Conservation (phyloP, 768 basidiomycete species). For the Pleurotus cornucopiae region DNA sequence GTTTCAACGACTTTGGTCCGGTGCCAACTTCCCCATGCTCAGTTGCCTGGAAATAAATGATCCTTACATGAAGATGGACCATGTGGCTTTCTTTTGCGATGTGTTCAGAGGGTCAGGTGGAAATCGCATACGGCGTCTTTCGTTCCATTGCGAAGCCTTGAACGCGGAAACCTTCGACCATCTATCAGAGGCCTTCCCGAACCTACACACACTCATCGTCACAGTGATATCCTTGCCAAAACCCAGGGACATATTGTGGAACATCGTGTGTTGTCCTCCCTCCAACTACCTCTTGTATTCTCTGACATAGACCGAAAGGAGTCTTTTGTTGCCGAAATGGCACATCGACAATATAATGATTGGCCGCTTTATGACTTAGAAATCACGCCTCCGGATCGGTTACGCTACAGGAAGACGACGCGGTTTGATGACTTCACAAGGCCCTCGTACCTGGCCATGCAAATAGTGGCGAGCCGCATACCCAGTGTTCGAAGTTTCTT, state of each 20-base stretch:
- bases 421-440: background rate
- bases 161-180: background rate
- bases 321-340: background rate
- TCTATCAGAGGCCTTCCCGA: background rate
- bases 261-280: background rate
- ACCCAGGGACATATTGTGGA: background rate
- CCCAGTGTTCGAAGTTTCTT: background rate
- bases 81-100: too few relatives aligned
- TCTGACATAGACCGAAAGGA: background rate
- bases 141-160: background rate
- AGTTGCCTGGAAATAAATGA: too few relatives aligned
- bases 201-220: background rate
- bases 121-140: background rate
- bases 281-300: background rate
- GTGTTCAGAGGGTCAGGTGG: too few relatives aligned
- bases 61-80: too few relatives aligned
- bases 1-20: too few relatives aligned
- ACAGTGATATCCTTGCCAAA: background rate
- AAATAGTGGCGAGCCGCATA: background rate
- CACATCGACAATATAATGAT: background rate
- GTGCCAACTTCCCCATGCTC: too few relatives aligned
- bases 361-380: background rate
- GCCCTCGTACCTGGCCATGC: background rate
- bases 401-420: too few relatives aligned
- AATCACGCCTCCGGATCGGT: background rate